phyloP scores from a whole-genome alignment of 345 rosid species.

The Noccaea bulbosa region DNA sequence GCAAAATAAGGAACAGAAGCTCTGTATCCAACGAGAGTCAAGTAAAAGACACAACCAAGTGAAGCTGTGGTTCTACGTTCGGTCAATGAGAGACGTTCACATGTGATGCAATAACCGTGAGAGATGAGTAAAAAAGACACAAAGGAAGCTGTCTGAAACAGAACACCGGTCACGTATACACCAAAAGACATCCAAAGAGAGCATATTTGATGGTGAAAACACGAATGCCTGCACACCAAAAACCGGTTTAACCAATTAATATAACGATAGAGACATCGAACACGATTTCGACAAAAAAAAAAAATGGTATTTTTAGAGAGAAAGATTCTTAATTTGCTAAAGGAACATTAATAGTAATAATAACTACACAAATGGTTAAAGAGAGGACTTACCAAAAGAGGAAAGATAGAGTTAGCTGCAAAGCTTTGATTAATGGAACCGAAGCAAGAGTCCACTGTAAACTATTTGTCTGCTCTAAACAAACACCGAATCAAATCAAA shows the following conservation, averaged over 20 bases:
- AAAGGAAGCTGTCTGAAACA: slow-evolving; percentile 89
- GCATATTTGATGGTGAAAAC: slow-evolving; percentile 78
- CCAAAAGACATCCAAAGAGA: slow-evolving; percentile 98
- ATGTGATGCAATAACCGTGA: slow-evolving; percentile 89
- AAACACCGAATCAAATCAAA: slow-evolving; percentile 16
- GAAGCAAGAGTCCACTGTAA: slow-evolving; percentile 85
- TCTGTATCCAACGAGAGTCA: slow-evolving; percentile 91
- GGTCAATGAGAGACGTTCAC: slow-evolving; percentile 75
- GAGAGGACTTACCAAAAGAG: slow-evolving; percentile 73
- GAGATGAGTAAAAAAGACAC: slow-evolving; percentile 90
- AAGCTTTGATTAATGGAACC: slow-evolving; percentile 86
- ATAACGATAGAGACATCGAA: background rate
- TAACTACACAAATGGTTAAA: slow-evolving; percentile 6
- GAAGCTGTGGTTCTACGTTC: slow-evolving; percentile 88
- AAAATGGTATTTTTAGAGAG: background rate
- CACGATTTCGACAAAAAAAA: background rate
- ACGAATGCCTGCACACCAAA: slow-evolving; percentile 73
- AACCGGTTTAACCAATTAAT: background rate
- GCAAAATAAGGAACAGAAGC: slow-evolving; percentile 93
- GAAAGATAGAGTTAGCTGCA: slow-evolving; percentile 84
- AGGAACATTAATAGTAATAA: slow-evolving; percentile 18
- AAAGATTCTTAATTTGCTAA: slow-evolving; percentile 4
- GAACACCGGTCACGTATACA: slow-evolving; percentile 88
- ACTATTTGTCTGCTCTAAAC: slow-evolving; percentile 65
- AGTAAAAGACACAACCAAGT: slow-evolving; percentile 77